phyloP scores from a whole-genome alignment of 805 yeast genomes.

The Metschnikowia cerradonensis region DNA sequence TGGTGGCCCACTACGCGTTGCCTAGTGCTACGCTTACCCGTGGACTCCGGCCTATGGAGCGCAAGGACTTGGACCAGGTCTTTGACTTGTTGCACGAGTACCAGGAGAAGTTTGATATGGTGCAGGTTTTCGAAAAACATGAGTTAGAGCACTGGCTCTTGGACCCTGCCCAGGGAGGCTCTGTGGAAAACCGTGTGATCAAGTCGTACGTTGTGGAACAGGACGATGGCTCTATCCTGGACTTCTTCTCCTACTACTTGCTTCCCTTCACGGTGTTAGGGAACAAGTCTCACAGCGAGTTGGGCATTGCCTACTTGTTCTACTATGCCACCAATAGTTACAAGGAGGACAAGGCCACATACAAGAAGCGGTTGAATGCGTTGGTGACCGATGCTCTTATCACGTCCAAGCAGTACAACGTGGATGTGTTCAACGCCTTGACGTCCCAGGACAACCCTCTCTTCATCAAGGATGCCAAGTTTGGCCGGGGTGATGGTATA shows the following conservation, averaged over 20 bases:
- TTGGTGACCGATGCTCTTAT: constrained; percentile 74
- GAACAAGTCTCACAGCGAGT: constrained; percentile 55
- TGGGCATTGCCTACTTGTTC: constrained; percentile 84
- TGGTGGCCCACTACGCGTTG: constrained; percentile 59
- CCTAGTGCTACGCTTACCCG: constrained; percentile 46
- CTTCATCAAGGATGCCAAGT: constrained; percentile 77
- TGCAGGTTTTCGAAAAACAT: constrained; percentile 61
- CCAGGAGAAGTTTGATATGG: constrained; percentile 67
- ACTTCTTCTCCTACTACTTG: constrained; percentile 84
- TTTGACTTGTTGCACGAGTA: constrained; percentile 54
- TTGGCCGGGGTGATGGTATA: constrained; percentile 91
- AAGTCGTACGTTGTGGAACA: constrained; percentile 73
- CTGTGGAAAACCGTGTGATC: constrained; percentile 43
- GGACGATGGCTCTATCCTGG: constrained; percentile 67
- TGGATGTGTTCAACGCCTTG: constrained; percentile 92
- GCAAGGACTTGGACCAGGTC: constrained; percentile 63
- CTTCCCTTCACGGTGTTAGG: constrained; percentile 82
- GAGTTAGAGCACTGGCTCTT: constrained; percentile 83
- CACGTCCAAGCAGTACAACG: constrained; percentile 59
- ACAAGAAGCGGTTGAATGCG: constrained; percentile 55
- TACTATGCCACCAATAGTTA: constrained; percentile 73
- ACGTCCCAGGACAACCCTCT: constrained; percentile 85
- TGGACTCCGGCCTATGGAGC: constrained; percentile 57
- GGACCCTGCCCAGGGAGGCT: constrained; percentile 41
- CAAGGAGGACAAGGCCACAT: constrained; percentile 30